Percentiles rank a stretch among this genome's conserved stretches.
Evolutionary conservation across 495 filamentous ascomycete genomes (phyloP).

Genomic region (Xylaria curta): DNA sequence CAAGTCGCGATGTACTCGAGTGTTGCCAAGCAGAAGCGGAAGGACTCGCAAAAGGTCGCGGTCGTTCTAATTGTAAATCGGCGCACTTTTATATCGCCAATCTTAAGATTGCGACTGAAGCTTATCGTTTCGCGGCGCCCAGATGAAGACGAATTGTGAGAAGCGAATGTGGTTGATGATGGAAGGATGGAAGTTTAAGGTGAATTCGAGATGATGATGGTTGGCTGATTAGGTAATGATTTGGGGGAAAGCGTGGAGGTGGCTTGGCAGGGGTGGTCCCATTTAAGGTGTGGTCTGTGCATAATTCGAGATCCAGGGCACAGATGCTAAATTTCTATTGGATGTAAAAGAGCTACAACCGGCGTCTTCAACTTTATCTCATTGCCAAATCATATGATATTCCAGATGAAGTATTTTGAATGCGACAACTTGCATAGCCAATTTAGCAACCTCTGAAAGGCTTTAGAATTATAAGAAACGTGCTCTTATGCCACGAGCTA

Average conservation of each 20-base stretch:
- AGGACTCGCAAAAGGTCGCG: not conserved
- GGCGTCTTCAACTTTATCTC: not conserved
- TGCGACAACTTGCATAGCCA: not conserved
- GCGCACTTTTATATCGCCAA: not conserved
- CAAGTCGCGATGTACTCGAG: conserved; percentile 5
- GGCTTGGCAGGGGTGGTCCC: conserved; percentile 1
- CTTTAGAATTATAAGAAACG: not conserved
- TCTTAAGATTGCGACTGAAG: not conserved
- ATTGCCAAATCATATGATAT: not conserved
- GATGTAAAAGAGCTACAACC: not conserved
- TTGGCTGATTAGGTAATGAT: conserved; percentile 22
- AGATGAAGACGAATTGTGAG: conserved; percentile 2
- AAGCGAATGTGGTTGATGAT: conserved; percentile 22
- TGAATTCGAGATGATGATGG: conserved; percentile 18
- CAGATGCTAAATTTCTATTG: conserved; percentile 19
- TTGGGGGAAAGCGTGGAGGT: not conserved
- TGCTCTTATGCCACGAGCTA: not conserved
- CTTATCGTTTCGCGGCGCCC: not conserved
- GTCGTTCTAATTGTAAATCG: not conserved
- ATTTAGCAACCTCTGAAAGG: not conserved
- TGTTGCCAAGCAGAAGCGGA: not conserved
- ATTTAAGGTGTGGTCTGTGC: conserved; percentile 22
- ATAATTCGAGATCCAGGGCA: not conserved
- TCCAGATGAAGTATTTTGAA: not conserved
- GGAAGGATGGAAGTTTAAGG: conserved; percentile 20